These are phyloP conservation scores for Omphalotus olearius DNA, from an alignment of 1,284 basidiomycete species.

Conservation along the genomic window DNA sequence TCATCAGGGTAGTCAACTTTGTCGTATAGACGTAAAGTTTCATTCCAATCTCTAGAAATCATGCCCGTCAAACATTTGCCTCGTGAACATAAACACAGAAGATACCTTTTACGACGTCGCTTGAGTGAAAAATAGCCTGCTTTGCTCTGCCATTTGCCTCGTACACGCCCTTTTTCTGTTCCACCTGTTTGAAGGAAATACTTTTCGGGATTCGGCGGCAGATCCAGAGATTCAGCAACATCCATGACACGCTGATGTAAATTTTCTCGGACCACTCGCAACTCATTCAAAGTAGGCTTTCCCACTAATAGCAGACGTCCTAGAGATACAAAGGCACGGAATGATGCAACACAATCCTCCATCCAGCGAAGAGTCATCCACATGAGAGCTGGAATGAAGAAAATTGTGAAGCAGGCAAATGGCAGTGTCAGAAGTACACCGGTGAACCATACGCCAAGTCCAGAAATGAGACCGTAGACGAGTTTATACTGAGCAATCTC, in stretches of 20 bases:
- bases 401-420: conserved; percentile 47
- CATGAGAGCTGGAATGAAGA: conserved; percentile 70
- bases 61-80: neutral
- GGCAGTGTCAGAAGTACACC: conserved; percentile 57
- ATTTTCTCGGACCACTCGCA: conserved; percentile 49
- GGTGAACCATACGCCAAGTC: conserved; percentile 58
- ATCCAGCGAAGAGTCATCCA: conserved; percentile 86
- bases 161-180: conserved; percentile 64
- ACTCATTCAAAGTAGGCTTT: conserved; percentile 44
- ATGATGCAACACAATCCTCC: conserved; percentile 76
- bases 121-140: conserved; percentile 75
- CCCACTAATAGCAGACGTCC: conserved; percentile 63
- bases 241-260: conserved; percentile 61
- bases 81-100: neutral
- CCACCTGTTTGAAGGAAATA: conserved; percentile 56
- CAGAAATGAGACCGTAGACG: conserved; percentile 72
- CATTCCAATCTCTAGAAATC: conserved; percentile 68
- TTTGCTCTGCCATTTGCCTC: conserved; percentile 61
- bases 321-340: conserved; percentile 66
- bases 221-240: conserved; percentile 56
- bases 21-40: conserved; percentile 75
- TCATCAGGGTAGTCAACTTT: conserved; percentile 70
- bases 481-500: conserved; percentile 89
- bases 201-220: conserved; percentile 66
- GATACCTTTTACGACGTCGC: conserved; percentile 62